Conservation (phyloP, 108 stramenopile genomes). For the Stephanodiscus minutulus region DNA sequence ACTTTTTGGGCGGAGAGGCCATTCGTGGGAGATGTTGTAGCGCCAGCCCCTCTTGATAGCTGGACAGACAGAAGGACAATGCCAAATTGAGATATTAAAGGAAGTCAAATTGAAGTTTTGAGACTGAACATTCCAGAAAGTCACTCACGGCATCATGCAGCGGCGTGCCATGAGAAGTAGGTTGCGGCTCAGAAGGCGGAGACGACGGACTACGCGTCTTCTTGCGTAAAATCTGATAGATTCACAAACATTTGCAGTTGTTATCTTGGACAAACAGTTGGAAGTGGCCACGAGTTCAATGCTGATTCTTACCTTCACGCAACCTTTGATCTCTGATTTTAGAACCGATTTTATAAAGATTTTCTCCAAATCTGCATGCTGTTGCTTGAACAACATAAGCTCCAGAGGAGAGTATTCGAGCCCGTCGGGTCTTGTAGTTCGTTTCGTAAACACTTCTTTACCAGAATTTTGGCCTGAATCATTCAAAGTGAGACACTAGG, state of each 20-base stretch:
- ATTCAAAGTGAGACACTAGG: not conserved
- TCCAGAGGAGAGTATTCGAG: not conserved
- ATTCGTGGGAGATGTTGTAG: not conserved
- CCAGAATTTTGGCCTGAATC: slow-evolving; percentile 31
- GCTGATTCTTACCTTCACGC: slow-evolving; percentile 9
- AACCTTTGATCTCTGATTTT: slow-evolving; percentile 5
- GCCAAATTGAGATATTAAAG: not conserved
- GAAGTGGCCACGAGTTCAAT: not conserved
- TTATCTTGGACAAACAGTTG: not conserved
- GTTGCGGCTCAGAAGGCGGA: not conserved
- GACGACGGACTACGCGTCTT: not conserved
- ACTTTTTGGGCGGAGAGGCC: not conserved
- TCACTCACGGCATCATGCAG: not conserved
- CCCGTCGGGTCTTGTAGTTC: slow-evolving; percentile 11
- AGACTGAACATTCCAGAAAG: not conserved
- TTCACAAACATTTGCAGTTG: not conserved
- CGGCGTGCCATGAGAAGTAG: not conserved
- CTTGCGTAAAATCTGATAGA: not conserved
- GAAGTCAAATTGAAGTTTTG: not conserved
- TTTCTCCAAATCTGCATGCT: slow-evolving; percentile 27
- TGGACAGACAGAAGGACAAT: not conserved
- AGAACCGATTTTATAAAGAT: slow-evolving; percentile 26
- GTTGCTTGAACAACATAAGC: slow-evolving; percentile 7
- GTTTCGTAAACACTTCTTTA: slow-evolving; percentile 18
- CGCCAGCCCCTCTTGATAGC: not conserved